A percentile compares a stretch with the other conserved stretches of the same genome.
phyloP scores from a whole-genome alignment of 441 rosid genomes.

The Cnidoscolus chayamansa region DNA sequence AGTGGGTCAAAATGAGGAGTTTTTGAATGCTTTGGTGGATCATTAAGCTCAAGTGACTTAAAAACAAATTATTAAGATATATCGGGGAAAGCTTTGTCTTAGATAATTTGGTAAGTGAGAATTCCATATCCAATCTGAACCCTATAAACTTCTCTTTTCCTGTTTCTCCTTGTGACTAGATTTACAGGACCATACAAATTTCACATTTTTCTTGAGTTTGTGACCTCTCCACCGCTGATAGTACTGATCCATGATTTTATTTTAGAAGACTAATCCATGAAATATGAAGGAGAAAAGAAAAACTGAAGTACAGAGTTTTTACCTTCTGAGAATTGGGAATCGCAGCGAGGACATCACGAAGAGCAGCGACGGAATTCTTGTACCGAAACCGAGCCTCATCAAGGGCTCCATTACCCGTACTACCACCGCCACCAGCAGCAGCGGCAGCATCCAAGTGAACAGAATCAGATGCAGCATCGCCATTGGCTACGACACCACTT shows the following conservation, averaged over 20 bases:
- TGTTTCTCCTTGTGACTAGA: background rate
- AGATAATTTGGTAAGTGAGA: too few species aligned
- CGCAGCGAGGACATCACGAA: conserved; percentile 34
- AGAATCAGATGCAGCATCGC: conserved; percentile 31
- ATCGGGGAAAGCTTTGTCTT: background rate
- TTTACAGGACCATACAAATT: background rate
- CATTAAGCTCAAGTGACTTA: background rate
- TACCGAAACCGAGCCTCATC: conserved; percentile 63
- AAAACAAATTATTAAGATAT: background rate
- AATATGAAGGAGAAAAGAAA: too few species aligned
- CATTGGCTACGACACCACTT: conserved; percentile 19
- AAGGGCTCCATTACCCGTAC: conserved; percentile 41
- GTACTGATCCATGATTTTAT: too few species aligned
- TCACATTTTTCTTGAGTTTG: background rate
- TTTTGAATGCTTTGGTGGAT: background rate
- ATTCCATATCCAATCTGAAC: too few species aligned
- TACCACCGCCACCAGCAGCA: conserved; percentile 8
- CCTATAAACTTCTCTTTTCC: background rate
- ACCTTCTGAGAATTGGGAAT: conserved; percentile 70
- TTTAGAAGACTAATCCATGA: background rate
- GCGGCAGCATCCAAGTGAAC: conserved; percentile 35
- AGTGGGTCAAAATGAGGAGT: too few species aligned
- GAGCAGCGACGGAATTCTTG: conserved; percentile 59
- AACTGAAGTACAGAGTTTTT: background rate
- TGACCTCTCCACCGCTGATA: too few species aligned